Evolutionary conservation across 139 green algal species (phyloP), one percentile per base, ranked within the genome.

Genomic region (Gonium pectorale): DNA sequence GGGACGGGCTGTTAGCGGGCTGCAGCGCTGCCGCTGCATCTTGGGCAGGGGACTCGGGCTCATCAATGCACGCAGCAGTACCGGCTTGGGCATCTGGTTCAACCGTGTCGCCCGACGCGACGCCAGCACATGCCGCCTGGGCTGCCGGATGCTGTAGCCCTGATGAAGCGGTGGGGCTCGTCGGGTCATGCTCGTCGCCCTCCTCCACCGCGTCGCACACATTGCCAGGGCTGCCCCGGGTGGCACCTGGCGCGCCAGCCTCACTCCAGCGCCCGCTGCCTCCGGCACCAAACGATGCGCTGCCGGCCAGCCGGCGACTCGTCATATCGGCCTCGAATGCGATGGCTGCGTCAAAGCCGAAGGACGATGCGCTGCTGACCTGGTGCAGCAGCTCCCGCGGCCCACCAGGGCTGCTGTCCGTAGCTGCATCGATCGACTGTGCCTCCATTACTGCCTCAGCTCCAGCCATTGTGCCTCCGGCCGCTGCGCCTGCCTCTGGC

Each of bases 281-380:
- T 13, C 49, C 13, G 13, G 49, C 49, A 13, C 49, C 49, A 56
- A 13, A 26, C 49, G 49, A 56, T 26, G 49, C 24, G 19, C 38
- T 38, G 3, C 75, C 75, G 13, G 75, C 75, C 75, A 82, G 60
- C 75, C 62, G 59, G 17, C 75, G 27, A 43, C 75, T 82, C 5
- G 71, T 60, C 41, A 62, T 21, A 17, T n/a, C 11, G 3, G 75
- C 75, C 38, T 82, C 75, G 19, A 82, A 72, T 0, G 75, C 75
- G 13, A 82, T 41, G 5, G 75, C 40, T 22, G 75, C 56, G 21
- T 82, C 75, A 38, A 72, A 71, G 8, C 59, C 75, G 3, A 60
- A 44, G 2, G 75, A 82, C 17, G 75, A 82, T 6, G 59, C 22
- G 29, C 38, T 72, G 75, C 75, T 82, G 56, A 29, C 29, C 43